A percentile compares a stretch with the other conserved stretches of the same genome.
Evolutionary conservation across 345 rosid species (phyloP).

Genomic region (Eucalyptus viminalis): DNA sequence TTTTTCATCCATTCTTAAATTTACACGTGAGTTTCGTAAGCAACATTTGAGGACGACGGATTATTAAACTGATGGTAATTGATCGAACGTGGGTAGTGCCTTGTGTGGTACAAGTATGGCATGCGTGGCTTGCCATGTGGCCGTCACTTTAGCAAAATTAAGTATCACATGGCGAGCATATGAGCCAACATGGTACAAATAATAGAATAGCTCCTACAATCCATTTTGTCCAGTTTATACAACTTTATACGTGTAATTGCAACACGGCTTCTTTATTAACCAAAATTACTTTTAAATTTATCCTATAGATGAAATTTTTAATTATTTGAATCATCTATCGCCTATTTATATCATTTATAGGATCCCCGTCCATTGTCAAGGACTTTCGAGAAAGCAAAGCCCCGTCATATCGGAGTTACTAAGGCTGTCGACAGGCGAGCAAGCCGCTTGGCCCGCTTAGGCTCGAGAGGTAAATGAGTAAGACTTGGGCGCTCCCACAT

Average conservation of each 20-base stretch:
- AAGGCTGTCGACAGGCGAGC: accelerated
- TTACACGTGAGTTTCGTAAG: background rate
- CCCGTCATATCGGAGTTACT: background rate
- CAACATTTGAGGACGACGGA: background rate
- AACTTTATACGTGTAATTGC: background rate
- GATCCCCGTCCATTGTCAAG: background rate
- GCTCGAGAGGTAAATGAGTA: background rate
- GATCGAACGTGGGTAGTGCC: background rate
- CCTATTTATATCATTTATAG: background rate
- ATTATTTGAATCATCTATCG: background rate
- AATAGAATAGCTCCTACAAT: background rate
- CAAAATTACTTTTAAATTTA: too few relatives aligned
- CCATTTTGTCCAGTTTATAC: background rate
- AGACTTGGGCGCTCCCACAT: background rate
- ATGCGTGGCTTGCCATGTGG: background rate
- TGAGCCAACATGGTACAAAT: background rate
- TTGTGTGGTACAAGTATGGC: background rate
- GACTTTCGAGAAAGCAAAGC: background rate
- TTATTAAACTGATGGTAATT: background rate
- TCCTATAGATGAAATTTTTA: background rate
- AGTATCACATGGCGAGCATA: background rate
- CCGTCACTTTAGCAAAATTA: background rate
- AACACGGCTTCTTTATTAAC: background rate
- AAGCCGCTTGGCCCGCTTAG: background rate
- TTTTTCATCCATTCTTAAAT: background rate